These are phyloP conservation scores for Cicer pinnatifidum DNA, from an alignment of 306 rosid genomes.

Conservation along the genomic window DNA sequence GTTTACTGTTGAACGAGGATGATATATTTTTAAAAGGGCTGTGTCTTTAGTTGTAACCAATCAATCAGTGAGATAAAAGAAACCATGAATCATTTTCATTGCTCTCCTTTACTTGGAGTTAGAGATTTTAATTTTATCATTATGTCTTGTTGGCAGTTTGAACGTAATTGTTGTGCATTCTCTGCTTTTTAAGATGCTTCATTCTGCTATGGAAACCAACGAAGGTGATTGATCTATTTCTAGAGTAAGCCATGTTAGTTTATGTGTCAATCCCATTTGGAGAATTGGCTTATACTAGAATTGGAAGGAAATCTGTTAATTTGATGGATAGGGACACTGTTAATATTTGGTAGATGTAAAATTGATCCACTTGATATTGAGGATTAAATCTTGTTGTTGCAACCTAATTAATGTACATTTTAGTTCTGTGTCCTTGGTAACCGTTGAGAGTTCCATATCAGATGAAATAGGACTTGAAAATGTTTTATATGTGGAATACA, in stretches of 20 bases:
- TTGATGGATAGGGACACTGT: neutral
- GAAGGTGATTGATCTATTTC: neutral
- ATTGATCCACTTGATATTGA: neutral
- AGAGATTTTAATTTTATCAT: neutral
- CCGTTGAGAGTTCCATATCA: too few species aligned
- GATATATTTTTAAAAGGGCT: neutral
- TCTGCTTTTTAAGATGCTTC: neutral
- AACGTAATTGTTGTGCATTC: neutral
- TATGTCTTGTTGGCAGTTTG: neutral
- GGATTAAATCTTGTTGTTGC: slow-evolving; percentile 3
- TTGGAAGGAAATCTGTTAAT: neutral
- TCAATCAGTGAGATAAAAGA: neutral
- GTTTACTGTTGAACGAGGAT: neutral
- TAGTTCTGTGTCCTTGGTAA: neutral
- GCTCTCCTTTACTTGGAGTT: neutral
- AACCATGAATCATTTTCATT: neutral
- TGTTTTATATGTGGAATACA: too few species aligned
- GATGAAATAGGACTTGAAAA: too few species aligned
- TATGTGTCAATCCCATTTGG: too few species aligned
- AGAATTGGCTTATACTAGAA: neutral
- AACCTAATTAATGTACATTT: neutral
- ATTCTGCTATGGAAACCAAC: neutral
- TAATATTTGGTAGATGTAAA: slow-evolving; percentile 13
- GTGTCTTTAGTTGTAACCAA: neutral
- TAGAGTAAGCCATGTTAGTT: too few species aligned